Evolutionary conservation across 768 basidiomycete species (phyloP).

Genomic region (Boletus insuetus): DNA sequence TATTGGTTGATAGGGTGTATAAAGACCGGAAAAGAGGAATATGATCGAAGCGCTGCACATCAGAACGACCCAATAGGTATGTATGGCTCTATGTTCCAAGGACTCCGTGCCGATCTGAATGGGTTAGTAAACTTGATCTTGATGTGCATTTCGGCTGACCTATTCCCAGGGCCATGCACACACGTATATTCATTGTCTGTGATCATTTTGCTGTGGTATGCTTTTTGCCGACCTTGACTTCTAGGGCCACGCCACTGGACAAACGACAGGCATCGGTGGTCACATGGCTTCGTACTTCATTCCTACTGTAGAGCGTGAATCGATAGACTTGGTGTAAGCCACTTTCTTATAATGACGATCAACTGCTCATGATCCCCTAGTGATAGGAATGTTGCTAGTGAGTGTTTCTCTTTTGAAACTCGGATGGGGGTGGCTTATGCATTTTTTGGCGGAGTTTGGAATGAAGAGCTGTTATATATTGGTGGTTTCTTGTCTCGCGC

Average conservation of each 20-base stretch:
- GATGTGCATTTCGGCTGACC: background rate
- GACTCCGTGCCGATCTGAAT: background rate
- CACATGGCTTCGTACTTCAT: slow-evolving; percentile 2
- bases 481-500: slow-evolving; percentile 79
- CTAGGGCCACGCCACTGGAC: slow-evolving; percentile 4
- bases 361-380: background rate
- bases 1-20: background rate
- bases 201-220: no score
- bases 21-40: slow-evolving; percentile 8
- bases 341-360: background rate
- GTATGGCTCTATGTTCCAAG: background rate
- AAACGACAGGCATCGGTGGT: slow-evolving; percentile 3
- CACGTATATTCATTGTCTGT: background rate
- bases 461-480: slow-evolving; percentile 78
- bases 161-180: background rate
- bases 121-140: background rate
- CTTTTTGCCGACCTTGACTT: background rate
- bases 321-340: slow-evolving; percentile 2
- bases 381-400: background rate
- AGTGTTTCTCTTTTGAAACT: no score
- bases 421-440: no score
- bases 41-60: background rate
- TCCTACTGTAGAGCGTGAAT: slow-evolving; percentile 2
- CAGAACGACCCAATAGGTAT: background rate
- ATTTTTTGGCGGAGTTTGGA: slow-evolving; percentile 60